A percentile compares a stretch with the other conserved stretches of the same genome.
phyloP scores from a whole-genome alignment of 2,329 filamentous ascomycete species.

The Endothia cerciana region DNA sequence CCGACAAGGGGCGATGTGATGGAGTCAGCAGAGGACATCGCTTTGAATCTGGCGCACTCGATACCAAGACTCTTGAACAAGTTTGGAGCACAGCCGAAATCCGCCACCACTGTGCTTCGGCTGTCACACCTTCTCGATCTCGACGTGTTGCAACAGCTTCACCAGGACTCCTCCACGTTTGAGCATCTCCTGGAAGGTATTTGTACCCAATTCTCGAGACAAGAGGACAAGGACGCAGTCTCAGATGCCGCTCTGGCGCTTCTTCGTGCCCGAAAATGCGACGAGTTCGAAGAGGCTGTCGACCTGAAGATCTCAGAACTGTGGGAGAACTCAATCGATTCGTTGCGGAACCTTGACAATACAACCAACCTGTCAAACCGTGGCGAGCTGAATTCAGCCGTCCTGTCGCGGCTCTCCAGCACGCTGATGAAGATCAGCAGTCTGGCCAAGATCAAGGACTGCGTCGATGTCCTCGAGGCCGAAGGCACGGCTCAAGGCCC shows the following conservation, averaged over 20 bases:
- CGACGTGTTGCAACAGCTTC: conserved; percentile 84
- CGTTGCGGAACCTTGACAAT: conserved; percentile 72
- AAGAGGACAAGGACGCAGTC: conserved; percentile 83
- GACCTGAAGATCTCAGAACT: conserved; percentile 78
- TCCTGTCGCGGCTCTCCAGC: conserved; percentile 72
- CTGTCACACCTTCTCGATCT: conserved; percentile 86
- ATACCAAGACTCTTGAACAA: conserved; percentile 90
- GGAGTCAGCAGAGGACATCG: conserved; percentile 77
- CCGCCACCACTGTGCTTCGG: conserved; percentile 82
- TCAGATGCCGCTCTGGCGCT: conserved; percentile 82
- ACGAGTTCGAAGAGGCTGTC: conserved; percentile 85
- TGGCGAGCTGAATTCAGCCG: conserved; percentile 67
- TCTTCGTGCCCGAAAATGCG: conserved; percentile 81
- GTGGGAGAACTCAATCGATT: conserved; percentile 82
- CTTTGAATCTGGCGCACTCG: conserved; percentile 73
- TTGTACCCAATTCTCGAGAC: conserved; percentile 90
- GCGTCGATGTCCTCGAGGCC: conserved; percentile 73
- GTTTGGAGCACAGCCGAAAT: conserved; percentile 86
- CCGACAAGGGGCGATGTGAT: conserved; percentile 64
- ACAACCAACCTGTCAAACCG: conserved; percentile 73
- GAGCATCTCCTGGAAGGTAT: conserved; percentile 85
- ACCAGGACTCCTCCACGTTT: conserved; percentile 83
- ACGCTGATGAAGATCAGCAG: conserved; percentile 80
- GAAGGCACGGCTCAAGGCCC: conserved; percentile 53
- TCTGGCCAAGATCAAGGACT: conserved; percentile 78